These are phyloP conservation scores for Coemansia asiatica DNA, from an alignment of 192 early-diverging fungal genomes.

Conservation along the genomic window DNA sequence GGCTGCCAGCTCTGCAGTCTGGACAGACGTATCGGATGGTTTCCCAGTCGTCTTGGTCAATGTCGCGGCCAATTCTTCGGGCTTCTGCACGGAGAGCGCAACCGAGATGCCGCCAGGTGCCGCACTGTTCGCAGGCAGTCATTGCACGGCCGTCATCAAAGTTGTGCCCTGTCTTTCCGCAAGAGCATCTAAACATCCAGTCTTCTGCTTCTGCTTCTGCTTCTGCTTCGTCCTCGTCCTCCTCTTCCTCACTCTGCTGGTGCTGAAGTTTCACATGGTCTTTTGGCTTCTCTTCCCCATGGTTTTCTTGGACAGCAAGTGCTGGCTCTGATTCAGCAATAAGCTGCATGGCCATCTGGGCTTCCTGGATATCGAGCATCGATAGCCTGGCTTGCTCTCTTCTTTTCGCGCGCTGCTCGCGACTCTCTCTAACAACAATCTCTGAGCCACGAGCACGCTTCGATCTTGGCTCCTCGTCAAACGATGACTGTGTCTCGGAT, in stretches of 20 bases:
- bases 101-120: constrained; percentile 33
- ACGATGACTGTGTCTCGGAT: not conserved
- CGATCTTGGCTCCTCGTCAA: not conserved
- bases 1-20: constrained; percentile 3
- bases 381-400: not conserved
- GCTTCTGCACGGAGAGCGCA: constrained; percentile 37
- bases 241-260: constrained; percentile 6
- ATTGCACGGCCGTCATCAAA: constrained; percentile 45
- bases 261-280: constrained; percentile 1
- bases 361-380: not conserved
- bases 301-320: constrained; percentile 6
- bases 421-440: not conserved
- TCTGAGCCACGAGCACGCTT: not conserved
- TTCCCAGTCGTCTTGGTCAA: constrained; percentile 43
- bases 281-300: no score
- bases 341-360: not conserved
- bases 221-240: not conserved
- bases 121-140: constrained; percentile 39
- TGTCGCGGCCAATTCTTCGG: constrained; percentile 17
- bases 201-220: constrained; percentile 4
- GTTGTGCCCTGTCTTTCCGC: constrained; percentile 31
- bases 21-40: constrained; percentile 23
- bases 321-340: constrained; percentile 9
- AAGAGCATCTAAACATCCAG: constrained; percentile 44
- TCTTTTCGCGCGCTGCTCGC: not conserved